phyloP scores from a whole-genome alignment of 1,139 yeast genomes.

The Geotrichum fermentans region DNA sequence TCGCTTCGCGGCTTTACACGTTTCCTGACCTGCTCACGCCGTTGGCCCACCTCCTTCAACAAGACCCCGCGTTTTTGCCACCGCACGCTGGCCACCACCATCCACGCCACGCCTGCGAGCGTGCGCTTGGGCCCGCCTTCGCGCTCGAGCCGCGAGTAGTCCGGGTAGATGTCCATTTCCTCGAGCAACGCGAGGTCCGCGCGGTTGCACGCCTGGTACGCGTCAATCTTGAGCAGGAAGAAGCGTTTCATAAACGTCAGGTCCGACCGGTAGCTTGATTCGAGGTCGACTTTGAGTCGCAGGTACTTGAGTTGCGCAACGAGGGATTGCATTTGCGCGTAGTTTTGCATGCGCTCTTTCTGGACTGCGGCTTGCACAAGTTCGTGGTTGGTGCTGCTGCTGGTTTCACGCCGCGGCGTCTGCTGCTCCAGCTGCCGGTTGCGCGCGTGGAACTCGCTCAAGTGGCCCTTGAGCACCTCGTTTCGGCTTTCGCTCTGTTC shows the following conservation, averaged over 20 bases:
- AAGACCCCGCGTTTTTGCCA: conserved; percentile 42
- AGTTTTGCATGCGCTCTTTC: conserved; percentile 5
- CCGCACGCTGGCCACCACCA: conserved; percentile 55
- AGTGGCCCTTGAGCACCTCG: conserved; percentile 4
- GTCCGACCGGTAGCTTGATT: conserved; percentile 43
- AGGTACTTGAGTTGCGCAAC: conserved; percentile 26
- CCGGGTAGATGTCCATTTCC: conserved; percentile 51
- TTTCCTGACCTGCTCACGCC: conserved; percentile 12
- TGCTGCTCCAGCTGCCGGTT: not conserved
- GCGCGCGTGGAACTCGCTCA: not conserved
- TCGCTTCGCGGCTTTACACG: conserved; percentile 11
- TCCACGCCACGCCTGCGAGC: conserved; percentile 44
- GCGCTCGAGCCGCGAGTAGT: conserved; percentile 23
- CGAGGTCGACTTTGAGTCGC: conserved; percentile 29
- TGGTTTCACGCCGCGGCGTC: not conserved
- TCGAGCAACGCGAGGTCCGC: conserved; percentile 45
- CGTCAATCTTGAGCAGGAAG: conserved; percentile 45
- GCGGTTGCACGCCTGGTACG: conserved; percentile 42
- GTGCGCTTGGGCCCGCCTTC: conserved; percentile 25
- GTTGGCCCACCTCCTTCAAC: conserved; percentile 16
- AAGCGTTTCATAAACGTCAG: conserved; percentile 50
- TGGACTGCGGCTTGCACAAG: not conserved
- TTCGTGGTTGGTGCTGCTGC: not conserved
- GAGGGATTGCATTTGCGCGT: conserved; percentile 21
- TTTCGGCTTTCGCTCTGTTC: conserved; percentile 1